Evolutionary conservation across 1,284 basidiomycete species (phyloP), one percentile per base, ranked within the genome.

Genomic region (Vanrija sp.): DNA sequence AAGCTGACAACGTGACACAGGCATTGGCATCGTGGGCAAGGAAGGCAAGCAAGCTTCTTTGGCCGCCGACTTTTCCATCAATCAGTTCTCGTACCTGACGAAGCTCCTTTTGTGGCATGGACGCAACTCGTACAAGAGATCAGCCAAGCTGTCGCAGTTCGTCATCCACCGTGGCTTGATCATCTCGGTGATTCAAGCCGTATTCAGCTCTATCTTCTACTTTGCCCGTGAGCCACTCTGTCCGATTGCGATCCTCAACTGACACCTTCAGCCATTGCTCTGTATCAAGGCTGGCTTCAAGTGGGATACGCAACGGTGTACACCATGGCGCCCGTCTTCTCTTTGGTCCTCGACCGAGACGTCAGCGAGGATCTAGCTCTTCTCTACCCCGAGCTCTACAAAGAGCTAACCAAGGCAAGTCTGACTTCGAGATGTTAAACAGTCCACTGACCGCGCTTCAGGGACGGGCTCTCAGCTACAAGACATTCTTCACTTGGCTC

Each of bases 251-350:
- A 63, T 66, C 65, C 6, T 5, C 18, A 10, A 15, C 49, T 52
- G n/a, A 52, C 25, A 16, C 38, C 15, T 3, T 1, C 43, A 75
- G 73, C 96, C 0, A 98, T 99, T 63, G 95, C 95, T 0, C 77
- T 98, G 48, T 98, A 98, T 73, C 96, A 98, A 65, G 95, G 95
- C 0, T 98, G 93, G 93, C 79, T 98, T 39, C 89, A 98, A 86
- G 91, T 89, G 15, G 96, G 96, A 9, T 99, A 98, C 75, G 94
- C 96, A 9, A 99, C 96, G 0, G 80, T 94, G 12, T 98, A 98
- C 72, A 98, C 96, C 1, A 98, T 98, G 94, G 92, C 93, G 1
- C 95, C 95, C 0, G 95, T 98, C 6, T 98, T 98, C 75, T 97
- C 92, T 43, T 81, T 98, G 45, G 96, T 98, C 1, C 80, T 98